Percentiles rank a stretch among this genome's conserved stretches.
Conservation (phyloP, 1,139 yeast genomes). For the Scheffersomyces stambukii region DNA sequence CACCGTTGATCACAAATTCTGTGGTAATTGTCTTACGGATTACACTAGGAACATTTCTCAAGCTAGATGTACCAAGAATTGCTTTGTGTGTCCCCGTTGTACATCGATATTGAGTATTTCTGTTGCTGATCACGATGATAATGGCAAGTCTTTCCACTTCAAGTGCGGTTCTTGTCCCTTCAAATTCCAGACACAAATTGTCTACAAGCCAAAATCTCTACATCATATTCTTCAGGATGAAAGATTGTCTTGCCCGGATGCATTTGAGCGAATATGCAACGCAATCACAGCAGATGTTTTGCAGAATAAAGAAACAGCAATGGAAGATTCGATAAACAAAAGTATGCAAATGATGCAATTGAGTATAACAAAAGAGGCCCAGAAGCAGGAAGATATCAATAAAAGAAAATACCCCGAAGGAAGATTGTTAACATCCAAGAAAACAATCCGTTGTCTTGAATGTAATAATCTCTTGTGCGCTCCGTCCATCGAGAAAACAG, state of each 20-base stretch:
- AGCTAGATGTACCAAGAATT: slow-evolving; percentile 29
- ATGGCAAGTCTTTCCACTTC: slow-evolving; percentile 34
- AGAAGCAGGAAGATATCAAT: neutral
- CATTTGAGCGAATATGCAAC: slow-evolving; percentile 7
- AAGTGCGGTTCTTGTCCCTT: slow-evolving; percentile 30
- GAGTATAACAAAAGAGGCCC: too few relatives aligned
- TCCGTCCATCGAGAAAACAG: slow-evolving; percentile 21
- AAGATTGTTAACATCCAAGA: slow-evolving; percentile 20
- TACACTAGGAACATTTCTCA: slow-evolving; percentile 21
- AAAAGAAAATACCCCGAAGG: slow-evolving; percentile 19
- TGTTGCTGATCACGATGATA: slow-evolving; percentile 19
- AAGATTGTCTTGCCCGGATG: slow-evolving; percentile 8
- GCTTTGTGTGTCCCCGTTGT: slow-evolving; percentile 40
- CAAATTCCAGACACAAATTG: slow-evolving; percentile 22
- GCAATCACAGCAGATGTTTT: slow-evolving; percentile 8
- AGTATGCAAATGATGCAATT: too few relatives aligned
- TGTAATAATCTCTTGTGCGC: slow-evolving; percentile 24
- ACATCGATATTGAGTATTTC: slow-evolving; percentile 22
- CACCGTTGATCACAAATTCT: slow-evolving; percentile 26
- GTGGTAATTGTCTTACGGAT: slow-evolving; percentile 35
- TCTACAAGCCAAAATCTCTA: slow-evolving; percentile 34
- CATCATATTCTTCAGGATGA: slow-evolving; percentile 22
- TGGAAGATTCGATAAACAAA: neutral
- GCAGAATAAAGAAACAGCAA: neutral
- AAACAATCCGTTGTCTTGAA: slow-evolving; percentile 21